Conservation (phyloP, 2,329 filamentous ascomycete species). For the Neofusicoccum parvum region DNA sequence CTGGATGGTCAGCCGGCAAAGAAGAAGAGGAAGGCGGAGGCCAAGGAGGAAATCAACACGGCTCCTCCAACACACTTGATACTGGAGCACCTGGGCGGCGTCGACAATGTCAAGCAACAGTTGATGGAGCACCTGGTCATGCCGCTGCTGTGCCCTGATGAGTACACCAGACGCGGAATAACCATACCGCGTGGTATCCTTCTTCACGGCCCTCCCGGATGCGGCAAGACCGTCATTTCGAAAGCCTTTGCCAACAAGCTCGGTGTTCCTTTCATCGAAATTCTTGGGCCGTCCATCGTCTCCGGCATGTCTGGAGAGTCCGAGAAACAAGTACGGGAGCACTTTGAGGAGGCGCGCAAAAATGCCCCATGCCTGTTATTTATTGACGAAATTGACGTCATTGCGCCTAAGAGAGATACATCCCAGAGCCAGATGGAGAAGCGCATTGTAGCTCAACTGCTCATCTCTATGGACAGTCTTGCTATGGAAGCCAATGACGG, state of each 20-base stretch:
- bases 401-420: slow-evolving; percentile 82
- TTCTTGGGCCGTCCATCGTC: slow-evolving; percentile 80
- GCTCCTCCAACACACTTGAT: slow-evolving; percentile 68
- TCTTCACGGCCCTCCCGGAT: slow-evolving; percentile 80
- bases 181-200: slow-evolving; percentile 74
- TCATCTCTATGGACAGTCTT: slow-evolving; percentile 82
- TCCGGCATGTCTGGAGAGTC: slow-evolving; percentile 88
- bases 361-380: slow-evolving; percentile 88
- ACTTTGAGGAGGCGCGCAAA: slow-evolving; percentile 84
- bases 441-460: slow-evolving; percentile 78
- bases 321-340: slow-evolving; percentile 80
- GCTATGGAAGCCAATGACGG: slow-evolving; percentile 69
- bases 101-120: slow-evolving; percentile 70
- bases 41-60: slow-evolving; percentile 56
- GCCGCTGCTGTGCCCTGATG: slow-evolving; percentile 68
- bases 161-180: slow-evolving; percentile 66
- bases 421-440: slow-evolving; percentile 88
- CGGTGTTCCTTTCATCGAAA: slow-evolving; percentile 75
- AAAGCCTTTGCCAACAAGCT: slow-evolving; percentile 77
- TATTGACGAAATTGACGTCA: slow-evolving; percentile 89
- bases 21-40: slow-evolving; percentile 60
- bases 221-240: slow-evolving; percentile 83
- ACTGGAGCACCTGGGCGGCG: slow-evolving; percentile 73
- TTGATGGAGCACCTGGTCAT: slow-evolving; percentile 72
- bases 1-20: slow-evolving; percentile 66